Evolutionary conservation across 2,329 filamentous ascomycete genomes (phyloP).

Genomic region (Colletotrichum falcatum): DNA sequence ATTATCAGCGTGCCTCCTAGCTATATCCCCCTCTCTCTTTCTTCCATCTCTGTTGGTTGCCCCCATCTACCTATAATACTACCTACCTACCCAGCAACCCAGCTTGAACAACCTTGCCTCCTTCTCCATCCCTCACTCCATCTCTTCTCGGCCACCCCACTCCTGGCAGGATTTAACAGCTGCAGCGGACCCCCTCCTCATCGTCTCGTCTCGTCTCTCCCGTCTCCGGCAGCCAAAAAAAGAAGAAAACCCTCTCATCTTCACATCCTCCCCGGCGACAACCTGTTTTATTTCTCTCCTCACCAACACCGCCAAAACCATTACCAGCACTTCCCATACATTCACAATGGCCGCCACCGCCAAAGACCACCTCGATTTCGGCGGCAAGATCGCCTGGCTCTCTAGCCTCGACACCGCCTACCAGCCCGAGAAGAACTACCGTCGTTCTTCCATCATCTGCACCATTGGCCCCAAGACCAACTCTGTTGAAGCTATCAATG

Average conservation of each 20-base stretch:
- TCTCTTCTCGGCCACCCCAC: conserved; percentile 15
- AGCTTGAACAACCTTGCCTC: conserved; percentile 5
- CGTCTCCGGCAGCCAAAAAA: conserved; percentile 1
- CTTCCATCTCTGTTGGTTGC: background rate
- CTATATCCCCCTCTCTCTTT: background rate
- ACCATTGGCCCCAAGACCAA: conserved; percentile 99
- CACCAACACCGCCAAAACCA: conserved; percentile 8
- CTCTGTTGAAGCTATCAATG: conserved; percentile 96
- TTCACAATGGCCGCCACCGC: conserved; percentile 71
- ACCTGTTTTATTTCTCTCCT: background rate
- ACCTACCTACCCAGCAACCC: conserved; percentile 1
- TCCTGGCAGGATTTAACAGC: conserved; percentile 34
- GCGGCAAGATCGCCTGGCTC: conserved; percentile 76
- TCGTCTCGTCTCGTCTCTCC: conserved; percentile 21
- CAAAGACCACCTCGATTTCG: conserved; percentile 86
- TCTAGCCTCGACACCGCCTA: conserved; percentile 87
- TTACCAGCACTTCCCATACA: conserved; percentile 1
- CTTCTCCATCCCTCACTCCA: conserved; percentile 1
- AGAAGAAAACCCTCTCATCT: background rate
- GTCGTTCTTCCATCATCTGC: conserved; percentile 97
- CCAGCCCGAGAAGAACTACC: conserved; percentile 88
- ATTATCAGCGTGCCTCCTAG: conserved; percentile 25
- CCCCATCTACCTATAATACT: background rate
- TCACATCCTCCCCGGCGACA: conserved; percentile 1
- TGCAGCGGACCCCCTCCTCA: conserved; percentile 20